Base-by-base conservation (phyloP, 2,329 filamentous ascomycete genomes). In the Huntiella omanensis region DNA sequence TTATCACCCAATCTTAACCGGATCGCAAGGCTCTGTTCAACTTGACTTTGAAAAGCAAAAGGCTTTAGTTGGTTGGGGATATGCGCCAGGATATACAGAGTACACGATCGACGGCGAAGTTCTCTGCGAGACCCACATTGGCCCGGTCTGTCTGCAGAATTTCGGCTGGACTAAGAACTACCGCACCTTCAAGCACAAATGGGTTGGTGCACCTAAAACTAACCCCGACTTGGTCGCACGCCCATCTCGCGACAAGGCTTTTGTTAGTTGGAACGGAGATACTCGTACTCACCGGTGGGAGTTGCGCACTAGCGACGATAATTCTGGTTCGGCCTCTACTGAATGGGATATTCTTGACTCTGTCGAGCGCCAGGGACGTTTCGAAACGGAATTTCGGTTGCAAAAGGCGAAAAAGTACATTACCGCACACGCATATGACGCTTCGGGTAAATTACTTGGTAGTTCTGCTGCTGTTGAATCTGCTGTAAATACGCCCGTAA, bases 11-110 rank as follows among this genome's bases (percentile, higher is more conserved):
- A 58, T 74, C 5, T 58, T 64, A 0, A 64, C 69, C 22, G 67
- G 63, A 40, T 71, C 70, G 0, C 65, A 67, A 49, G 63, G 64
- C 5, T 64, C 60, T n/a, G 66, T 69, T 32, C 73, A 78, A 51
- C 53, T 71, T 8, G 37, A 46, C 4, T 62, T 77, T 0, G 64
- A 68, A 0, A 66, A 67, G 45, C 68, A 68, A 33, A 69, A 73
- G 48, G 65, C 65, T 5, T 58, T 77, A 37, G 65, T 77, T 33
- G 69, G 70, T 51, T 77, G 72, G 71, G 72, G 73, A 4, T 64
- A 63, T 0, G 62, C 64, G 13, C 66, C 66, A 0, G 65, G 64
- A 2, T 53, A 67, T 16, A 70, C 66, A 5, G 67, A 68, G 52
- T 64, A 69, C 52, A 60, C 60, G 0, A 52, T 59, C 1, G 62